Conservation (phyloP, 345 rosid genomes). For the Eucalyptus curtisii region DNA sequence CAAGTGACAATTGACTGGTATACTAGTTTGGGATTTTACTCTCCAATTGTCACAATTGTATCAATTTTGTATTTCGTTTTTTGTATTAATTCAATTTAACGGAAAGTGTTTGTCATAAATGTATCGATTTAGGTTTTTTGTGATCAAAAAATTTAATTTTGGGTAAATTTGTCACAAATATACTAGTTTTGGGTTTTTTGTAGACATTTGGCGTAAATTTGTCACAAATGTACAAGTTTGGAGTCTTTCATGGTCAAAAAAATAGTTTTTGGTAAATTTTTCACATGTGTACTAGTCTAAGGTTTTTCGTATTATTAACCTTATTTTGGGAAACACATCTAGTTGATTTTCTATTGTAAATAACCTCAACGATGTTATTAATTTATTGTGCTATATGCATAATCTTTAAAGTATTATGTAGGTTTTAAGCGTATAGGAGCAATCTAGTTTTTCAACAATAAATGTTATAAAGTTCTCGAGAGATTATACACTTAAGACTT, state of each 20-base stretch:
- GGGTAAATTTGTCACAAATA: no score
- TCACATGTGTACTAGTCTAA: rapidly evolving
- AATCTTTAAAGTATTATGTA: not conserved
- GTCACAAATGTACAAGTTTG: rapidly evolving
- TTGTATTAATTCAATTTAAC: no score
- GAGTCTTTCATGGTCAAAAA: rapidly evolving
- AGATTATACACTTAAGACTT: not conserved
- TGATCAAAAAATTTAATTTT: no score
- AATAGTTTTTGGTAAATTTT: rapidly evolving
- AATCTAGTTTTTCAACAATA: no score
- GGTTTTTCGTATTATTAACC: not conserved
- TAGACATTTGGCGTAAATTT: rapidly evolving
- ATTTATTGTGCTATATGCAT: no score
- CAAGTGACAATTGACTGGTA: rapidly evolving
- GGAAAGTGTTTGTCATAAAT: no score
- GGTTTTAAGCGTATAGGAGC: not conserved
- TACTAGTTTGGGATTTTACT: no score
- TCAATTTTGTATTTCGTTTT: rapidly evolving
- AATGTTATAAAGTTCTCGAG: not conserved
- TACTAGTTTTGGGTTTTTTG: not conserved
- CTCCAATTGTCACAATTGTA: no score
- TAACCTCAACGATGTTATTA: no score
- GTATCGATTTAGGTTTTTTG: no score
- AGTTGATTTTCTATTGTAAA: no score
- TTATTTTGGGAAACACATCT: no score